Conservation (phyloP, 768 basidiomycete genomes). For the Clitopilus passeckerianus region DNA sequence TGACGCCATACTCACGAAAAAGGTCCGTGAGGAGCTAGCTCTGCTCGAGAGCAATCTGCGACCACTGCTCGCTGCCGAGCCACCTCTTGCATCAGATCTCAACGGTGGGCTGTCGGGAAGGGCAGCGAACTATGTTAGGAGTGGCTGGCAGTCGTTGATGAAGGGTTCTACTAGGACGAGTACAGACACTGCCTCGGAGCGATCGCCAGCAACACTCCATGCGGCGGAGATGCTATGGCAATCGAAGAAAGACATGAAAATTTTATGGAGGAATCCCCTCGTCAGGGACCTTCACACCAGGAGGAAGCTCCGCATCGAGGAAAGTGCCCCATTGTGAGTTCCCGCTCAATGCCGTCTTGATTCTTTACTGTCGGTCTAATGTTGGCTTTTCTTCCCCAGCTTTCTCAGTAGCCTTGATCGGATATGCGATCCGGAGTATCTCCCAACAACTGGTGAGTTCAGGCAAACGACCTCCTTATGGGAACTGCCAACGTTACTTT, state of each 20-base stretch:
- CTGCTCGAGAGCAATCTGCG: conserved; percentile 51
- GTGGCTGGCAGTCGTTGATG: conserved; percentile 66
- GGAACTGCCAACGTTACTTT: background rate
- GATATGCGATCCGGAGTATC: conserved; percentile 63
- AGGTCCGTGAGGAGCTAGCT: conserved; percentile 33
- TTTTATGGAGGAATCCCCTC: conserved; percentile 65
- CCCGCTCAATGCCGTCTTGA: background rate
- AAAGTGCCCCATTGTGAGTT: conserved; percentile 60
- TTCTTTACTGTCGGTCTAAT: background rate
- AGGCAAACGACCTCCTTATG: background rate
- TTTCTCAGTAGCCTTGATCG: conserved; percentile 65
- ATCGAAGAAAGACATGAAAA: conserved; percentile 46
- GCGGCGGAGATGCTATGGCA: conserved; percentile 50
- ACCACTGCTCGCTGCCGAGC: conserved; percentile 62
- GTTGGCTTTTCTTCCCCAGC: conserved; percentile 27
- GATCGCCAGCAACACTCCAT: conserved; percentile 34
- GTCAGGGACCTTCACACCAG: conserved; percentile 52
- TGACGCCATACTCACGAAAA: background rate
- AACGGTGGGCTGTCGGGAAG: conserved; percentile 59
- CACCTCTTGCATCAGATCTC: conserved; percentile 62
- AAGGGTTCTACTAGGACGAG: conserved; percentile 14
- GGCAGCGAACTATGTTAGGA: conserved; percentile 60
- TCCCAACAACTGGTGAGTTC: conserved; percentile 62
- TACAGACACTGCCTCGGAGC: conserved; percentile 18
- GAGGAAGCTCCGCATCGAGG: conserved; percentile 64